Evolutionary conservation across 2,329 filamentous ascomycete species (phyloP).

Genomic region (Leptoxyphium fumago): DNA sequence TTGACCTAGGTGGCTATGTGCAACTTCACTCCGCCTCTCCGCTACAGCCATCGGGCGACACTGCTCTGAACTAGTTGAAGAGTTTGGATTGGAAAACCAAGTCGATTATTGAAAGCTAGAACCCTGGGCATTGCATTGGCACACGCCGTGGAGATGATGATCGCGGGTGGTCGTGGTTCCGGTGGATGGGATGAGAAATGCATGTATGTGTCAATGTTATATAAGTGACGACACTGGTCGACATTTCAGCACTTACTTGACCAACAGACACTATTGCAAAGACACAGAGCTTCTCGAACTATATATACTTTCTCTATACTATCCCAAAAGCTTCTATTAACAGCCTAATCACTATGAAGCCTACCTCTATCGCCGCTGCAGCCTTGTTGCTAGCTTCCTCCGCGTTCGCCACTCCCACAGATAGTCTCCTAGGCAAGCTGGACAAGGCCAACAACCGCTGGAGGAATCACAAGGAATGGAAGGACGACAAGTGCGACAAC

Average conservation of each 20-base stretch:
- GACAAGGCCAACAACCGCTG: background rate
- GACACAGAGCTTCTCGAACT: background rate
- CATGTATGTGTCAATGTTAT: background rate
- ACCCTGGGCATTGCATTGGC: background rate
- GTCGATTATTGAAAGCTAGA: background rate
- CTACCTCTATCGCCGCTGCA: background rate
- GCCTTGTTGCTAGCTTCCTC: background rate
- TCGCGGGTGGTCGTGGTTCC: background rate
- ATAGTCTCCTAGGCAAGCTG: background rate
- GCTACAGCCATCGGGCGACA: background rate
- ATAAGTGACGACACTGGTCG: background rate
- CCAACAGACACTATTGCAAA: background rate
- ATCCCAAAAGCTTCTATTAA: too few species aligned
- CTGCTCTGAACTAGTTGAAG: background rate
- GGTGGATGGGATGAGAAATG: background rate
- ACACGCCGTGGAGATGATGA: background rate
- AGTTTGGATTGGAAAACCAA: background rate
- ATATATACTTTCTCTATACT: too few species aligned
- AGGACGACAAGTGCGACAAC: constrained; percentile 2
- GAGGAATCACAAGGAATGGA: background rate
- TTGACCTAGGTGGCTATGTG: background rate
- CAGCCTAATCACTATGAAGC: background rate
- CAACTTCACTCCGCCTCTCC: background rate
- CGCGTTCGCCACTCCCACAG: background rate
- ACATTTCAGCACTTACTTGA: background rate